Conservation (phyloP, 2,329 filamentous ascomycete species). For the Hortaea werneckii region DNA sequence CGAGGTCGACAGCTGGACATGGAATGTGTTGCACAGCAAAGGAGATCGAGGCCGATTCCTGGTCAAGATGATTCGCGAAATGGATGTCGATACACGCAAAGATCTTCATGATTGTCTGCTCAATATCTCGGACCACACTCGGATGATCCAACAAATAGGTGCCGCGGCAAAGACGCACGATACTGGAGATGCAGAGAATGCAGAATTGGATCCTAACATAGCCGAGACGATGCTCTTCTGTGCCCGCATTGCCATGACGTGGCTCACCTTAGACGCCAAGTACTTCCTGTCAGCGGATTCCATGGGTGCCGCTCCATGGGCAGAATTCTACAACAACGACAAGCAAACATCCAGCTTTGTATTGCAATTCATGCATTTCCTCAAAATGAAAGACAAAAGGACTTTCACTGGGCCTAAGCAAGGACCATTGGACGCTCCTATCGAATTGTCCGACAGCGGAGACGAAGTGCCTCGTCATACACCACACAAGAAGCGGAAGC, state of each 20-base stretch:
- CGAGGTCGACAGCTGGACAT: conserved; percentile 25
- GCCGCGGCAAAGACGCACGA: not conserved
- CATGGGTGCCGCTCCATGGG: not conserved
- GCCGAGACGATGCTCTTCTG: not conserved
- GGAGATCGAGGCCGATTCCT: conserved; percentile 35
- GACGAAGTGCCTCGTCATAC: conserved; percentile 5
- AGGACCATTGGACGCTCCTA: not conserved
- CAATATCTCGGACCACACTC: not conserved
- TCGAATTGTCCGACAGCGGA: conserved; percentile 8
- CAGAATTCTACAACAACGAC: not conserved
- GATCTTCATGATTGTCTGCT: conserved; percentile 4
- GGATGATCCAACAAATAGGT: not conserved
- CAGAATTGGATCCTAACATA: not conserved
- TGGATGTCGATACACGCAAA: conserved; percentile 6
- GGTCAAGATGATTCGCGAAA: conserved; percentile 31
- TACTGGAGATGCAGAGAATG: not conserved
- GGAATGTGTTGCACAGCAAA: conserved; percentile 26
- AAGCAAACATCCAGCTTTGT: conserved; percentile 4
- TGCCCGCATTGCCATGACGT: conserved; percentile 2
- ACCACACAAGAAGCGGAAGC: conserved; percentile 11
- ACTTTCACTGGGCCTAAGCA: conserved; percentile 10
- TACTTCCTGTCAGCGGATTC: not conserved
- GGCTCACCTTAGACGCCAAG: not conserved
- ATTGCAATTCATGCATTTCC: conserved; percentile 1
- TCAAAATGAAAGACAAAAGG: conserved; percentile 6